Evolutionary conservation across 1,284 basidiomycete genomes (phyloP).

Genomic region (Malassezia caprae): DNA sequence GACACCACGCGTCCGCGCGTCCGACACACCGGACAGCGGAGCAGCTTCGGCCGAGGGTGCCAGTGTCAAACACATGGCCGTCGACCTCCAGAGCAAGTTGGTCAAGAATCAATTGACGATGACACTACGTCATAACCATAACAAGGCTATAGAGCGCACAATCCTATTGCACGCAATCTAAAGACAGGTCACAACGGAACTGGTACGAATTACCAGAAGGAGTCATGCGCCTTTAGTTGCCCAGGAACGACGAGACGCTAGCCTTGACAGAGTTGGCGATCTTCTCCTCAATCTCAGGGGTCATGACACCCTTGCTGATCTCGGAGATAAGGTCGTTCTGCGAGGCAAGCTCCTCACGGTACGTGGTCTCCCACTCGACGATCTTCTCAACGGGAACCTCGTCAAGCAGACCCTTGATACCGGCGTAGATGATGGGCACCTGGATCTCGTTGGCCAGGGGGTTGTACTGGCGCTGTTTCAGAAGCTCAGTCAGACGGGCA

Average conservation of each 20-base stretch:
- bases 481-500: conserved; percentile 92
- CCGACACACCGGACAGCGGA: background rate
- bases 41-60: background rate
- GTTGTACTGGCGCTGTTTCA: conserved; percentile 93
- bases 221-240: conserved; percentile 21
- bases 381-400: conserved; percentile 87
- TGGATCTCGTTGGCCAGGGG: conserved; percentile 72
- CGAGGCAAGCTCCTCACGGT: conserved; percentile 60
- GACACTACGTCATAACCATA: conserved; percentile 2
- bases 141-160: background rate
- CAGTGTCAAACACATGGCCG: background rate
- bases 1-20: background rate
- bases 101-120: conserved; percentile 1
- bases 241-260: conserved; percentile 39
- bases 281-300: conserved; percentile 77
- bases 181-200: background rate
- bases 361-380: conserved; percentile 81
- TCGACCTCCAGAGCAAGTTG: background rate
- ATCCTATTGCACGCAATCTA: background rate
- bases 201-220: background rate
- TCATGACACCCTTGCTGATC: conserved; percentile 72
- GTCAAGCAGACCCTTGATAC: conserved; percentile 70
- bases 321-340: conserved; percentile 51
- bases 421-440: conserved; percentile 96
- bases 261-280: conserved; percentile 49